Evolutionary conservation across 345 rosid species (phyloP).

Genomic region (Balakata baccata): DNA sequence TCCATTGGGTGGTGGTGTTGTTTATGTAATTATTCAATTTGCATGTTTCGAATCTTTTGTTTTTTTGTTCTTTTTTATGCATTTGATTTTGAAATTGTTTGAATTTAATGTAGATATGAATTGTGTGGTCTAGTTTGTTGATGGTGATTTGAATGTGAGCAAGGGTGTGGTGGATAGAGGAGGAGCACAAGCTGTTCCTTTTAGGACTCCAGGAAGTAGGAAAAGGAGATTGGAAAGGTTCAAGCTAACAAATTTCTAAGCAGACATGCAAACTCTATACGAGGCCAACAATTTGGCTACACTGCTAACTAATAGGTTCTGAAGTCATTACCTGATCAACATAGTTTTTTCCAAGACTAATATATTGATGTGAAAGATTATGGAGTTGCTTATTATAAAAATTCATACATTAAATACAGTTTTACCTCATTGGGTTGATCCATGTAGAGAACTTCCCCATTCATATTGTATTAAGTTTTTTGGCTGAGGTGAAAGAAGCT

Average conservation of each 20-base stretch:
- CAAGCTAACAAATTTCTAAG: not conserved
- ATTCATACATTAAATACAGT: not conserved
- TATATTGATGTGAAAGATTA: no score
- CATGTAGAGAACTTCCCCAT: constrained; percentile 87
- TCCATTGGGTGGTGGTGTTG: no score
- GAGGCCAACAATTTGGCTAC: no score
- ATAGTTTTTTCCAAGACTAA: not conserved
- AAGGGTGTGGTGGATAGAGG: constrained; percentile 98
- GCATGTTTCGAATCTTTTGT: not conserved
- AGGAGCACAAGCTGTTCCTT: constrained; percentile 85
- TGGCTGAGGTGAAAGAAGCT: no score
- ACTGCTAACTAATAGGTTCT: not conserved
- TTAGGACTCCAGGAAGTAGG: constrained; percentile 82
- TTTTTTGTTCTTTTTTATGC: no score
- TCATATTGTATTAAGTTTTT: no score
- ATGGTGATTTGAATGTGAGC: not conserved
- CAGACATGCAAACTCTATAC: not conserved
- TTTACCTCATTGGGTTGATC: constrained; percentile 87
- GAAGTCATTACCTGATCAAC: not conserved
- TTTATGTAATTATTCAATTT: not conserved
- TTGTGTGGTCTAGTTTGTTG: no score
- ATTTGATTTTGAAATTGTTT: constrained; percentile 7
- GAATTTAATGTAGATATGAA: not conserved
- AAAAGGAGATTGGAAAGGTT: constrained; percentile 96
- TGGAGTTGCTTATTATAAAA: not conserved